phyloP scores from a whole-genome alignment of 495 filamentous ascomycete genomes.

The Stereocaulon alpinum region DNA sequence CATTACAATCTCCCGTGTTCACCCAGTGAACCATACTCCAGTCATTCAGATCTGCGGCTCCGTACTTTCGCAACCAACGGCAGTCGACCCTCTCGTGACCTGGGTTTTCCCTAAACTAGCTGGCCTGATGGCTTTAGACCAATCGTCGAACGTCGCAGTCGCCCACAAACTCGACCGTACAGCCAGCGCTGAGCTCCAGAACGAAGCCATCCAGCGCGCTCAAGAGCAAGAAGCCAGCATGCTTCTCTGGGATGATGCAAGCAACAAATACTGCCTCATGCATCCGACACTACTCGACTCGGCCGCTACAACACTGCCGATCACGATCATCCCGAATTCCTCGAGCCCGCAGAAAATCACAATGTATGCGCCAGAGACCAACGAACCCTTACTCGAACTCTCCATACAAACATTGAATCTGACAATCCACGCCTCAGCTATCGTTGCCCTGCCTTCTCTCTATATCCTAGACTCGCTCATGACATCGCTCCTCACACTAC shows the following conservation, averaged over 20 bases:
- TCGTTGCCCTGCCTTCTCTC: conserved; percentile 15
- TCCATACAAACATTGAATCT: conserved; percentile 14
- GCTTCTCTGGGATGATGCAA: conserved; percentile 21
- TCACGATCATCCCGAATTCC: conserved; percentile 18
- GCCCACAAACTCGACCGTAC: conserved; percentile 18
- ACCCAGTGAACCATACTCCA: conserved; percentile 16
- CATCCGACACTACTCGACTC: conserved; percentile 22
- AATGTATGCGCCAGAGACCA: conserved; percentile 20
- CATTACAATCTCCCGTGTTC: conserved; percentile 16
- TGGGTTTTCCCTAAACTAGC: conserved; percentile 23
- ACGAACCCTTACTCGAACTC: conserved; percentile 16
- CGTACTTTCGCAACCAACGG: conserved; percentile 12
- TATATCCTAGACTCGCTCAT: conserved; percentile 23
- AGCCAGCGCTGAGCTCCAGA: conserved; percentile 21
- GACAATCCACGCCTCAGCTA: conserved; percentile 10
- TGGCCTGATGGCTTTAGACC: conserved; percentile 23
- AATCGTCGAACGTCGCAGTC: conserved; percentile 19
- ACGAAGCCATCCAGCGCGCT: conserved; percentile 20
- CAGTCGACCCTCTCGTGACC: conserved; percentile 18
- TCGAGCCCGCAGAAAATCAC: conserved; percentile 19
- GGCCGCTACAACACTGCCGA: conserved; percentile 14
- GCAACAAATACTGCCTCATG: conserved; percentile 19
- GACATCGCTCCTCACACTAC: conserved; percentile 20
- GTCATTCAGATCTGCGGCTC: conserved; percentile 18
- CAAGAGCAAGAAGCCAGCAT: conserved; percentile 21